Conservation (phyloP, 768 basidiomycete species). For the Cubamyces sp. region DNA sequence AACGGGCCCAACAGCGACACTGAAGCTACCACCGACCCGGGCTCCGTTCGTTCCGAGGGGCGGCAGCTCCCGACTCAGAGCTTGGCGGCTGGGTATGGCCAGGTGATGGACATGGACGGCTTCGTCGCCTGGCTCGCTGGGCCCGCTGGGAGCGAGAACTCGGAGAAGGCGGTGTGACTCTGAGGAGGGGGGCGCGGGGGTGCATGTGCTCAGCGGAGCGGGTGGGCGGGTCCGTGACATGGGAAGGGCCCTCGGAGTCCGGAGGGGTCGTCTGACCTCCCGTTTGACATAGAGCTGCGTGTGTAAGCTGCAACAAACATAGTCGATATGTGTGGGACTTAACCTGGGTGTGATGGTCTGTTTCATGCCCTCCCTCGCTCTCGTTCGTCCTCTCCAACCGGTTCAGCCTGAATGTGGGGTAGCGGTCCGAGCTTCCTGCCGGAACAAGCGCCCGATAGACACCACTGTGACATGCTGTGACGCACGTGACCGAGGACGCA, state of each 20-base stretch:
- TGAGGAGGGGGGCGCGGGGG: constrained; percentile 2
- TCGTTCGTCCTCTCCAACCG: too few species aligned
- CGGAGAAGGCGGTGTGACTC: constrained; percentile 9
- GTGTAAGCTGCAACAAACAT: too few species aligned
- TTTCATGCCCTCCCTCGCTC: neutral
- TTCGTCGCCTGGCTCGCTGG: constrained; percentile 29
- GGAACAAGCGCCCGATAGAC: neutral
- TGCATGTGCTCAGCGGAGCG: constrained; percentile 15
- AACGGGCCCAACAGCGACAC: too few species aligned
- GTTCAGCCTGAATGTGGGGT: too few species aligned
- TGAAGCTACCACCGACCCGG: constrained; percentile 8
- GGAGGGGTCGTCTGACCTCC: too few species aligned
- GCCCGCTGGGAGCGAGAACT: constrained; percentile 13
- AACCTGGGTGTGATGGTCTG: neutral
- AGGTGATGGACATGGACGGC: constrained; percentile 40
- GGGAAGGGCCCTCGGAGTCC: neutral
- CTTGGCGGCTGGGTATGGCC: constrained; percentile 41
- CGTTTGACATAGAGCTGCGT: too few species aligned
- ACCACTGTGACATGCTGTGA: neutral
- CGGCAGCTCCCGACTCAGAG: too few species aligned
- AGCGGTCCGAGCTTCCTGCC: neutral
- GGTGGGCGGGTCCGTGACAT: constrained; percentile 12
- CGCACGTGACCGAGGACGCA: constrained; percentile 4
- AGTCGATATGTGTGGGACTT: neutral
- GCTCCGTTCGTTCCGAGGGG: neutral